Evolutionary conservation across 2,329 filamentous ascomycete genomes (phyloP).

Genomic region (Didymella keratinophila): DNA sequence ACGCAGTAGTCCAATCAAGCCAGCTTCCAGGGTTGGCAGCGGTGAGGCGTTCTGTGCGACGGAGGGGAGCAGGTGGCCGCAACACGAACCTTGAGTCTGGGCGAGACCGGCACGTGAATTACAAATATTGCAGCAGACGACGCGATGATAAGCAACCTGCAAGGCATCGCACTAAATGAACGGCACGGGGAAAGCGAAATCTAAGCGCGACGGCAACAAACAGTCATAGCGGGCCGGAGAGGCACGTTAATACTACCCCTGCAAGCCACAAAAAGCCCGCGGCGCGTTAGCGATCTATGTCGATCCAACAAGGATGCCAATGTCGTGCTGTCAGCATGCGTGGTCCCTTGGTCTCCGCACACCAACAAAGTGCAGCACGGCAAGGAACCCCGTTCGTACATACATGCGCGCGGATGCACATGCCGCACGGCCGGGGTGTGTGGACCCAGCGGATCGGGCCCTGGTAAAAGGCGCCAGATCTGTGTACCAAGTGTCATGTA

Average conservation of each 20-base stretch:
- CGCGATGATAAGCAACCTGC: not conserved
- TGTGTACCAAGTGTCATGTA: slow-evolving; percentile 37
- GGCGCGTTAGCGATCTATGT: slow-evolving; percentile 34
- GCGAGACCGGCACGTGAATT: slow-evolving; percentile 9
- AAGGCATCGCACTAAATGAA: slow-evolving; percentile 9
- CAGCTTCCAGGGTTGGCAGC: not conserved
- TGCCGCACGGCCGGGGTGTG: slow-evolving; percentile 26
- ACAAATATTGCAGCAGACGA: slow-evolving; percentile 21
- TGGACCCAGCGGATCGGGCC: slow-evolving; percentile 41
- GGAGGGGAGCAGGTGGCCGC: slow-evolving; percentile 11
- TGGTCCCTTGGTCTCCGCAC: slow-evolving; percentile 24
- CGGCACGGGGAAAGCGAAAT: slow-evolving; percentile 18
- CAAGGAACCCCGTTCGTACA: slow-evolving; percentile 36
- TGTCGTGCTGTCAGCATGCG: slow-evolving; percentile 9
- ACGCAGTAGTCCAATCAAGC: slow-evolving; percentile 1
- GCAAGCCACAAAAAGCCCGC: slow-evolving; percentile 38
- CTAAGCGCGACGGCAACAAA: slow-evolving; percentile 19
- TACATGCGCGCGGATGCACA: slow-evolving; percentile 21
- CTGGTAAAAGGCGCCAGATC: slow-evolving; percentile 37
- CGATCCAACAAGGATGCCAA: slow-evolving; percentile 28
- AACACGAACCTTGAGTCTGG: not conserved
- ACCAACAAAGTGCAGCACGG: slow-evolving; percentile 26
- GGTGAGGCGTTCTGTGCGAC: slow-evolving; percentile 35
- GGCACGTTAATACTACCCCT: slow-evolving; percentile 27
- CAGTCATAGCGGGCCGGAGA: slow-evolving; percentile 27